Conservation (phyloP, 345 rosid species). For the Eucalyptus regnans region DNA sequence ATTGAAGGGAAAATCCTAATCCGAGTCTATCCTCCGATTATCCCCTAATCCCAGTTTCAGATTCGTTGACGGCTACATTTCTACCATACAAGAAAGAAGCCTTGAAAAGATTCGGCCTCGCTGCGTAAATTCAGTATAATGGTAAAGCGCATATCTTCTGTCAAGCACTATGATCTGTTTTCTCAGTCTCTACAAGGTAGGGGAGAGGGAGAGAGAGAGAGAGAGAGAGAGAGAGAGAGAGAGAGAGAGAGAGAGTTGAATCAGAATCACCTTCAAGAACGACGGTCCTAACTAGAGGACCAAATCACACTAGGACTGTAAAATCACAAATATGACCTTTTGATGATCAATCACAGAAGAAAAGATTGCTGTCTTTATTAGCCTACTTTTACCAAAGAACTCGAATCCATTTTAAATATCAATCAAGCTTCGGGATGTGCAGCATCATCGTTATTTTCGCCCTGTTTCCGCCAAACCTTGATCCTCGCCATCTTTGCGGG, state of each 20-base stretch:
- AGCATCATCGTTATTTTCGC: not conserved
- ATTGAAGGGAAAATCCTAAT: not conserved
- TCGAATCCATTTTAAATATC: not conserved
- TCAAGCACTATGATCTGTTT: not conserved
- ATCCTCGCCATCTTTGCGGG: conserved; percentile 8
- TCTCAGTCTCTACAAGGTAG: not conserved
- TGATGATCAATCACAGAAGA: not conserved
- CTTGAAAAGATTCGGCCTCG: not conserved
- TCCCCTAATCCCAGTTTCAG: not conserved
- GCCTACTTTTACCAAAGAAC: not conserved
- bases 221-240: not conserved
- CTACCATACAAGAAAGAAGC: not conserved
- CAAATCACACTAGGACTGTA: not conserved
- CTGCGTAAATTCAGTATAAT: not conserved
- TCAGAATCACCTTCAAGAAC: not conserved
- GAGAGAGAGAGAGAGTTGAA: not conserved
- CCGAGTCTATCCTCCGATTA: not conserved
- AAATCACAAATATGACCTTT: not conserved
- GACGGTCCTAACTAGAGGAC: not conserved
- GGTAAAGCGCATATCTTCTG: not conserved
- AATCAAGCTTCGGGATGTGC: not conserved
- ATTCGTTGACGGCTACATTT: not conserved
- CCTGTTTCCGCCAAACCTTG: not conserved
- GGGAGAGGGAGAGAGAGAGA: not conserved
- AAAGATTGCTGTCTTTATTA: not conserved